Conservation (phyloP, 2,329 filamentous ascomycete genomes). For the Trichophaea hybrida region DNA sequence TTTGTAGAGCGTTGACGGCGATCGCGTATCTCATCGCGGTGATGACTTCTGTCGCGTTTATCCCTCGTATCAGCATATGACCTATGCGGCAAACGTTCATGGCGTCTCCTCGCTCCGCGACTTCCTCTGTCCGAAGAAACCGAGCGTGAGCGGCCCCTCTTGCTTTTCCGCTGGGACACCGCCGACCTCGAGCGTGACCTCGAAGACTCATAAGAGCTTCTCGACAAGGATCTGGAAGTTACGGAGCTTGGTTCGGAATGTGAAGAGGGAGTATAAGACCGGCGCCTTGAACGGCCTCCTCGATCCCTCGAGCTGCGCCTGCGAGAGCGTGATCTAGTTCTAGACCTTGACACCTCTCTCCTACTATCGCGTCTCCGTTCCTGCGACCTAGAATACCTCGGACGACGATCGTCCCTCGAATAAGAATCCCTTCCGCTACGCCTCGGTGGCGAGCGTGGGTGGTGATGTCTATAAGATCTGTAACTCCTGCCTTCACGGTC, state of each 20-base stretch:
- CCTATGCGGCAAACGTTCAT: background rate
- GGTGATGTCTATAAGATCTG: conserved; percentile 17
- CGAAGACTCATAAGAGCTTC: conserved; percentile 26
- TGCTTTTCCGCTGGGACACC: conserved; percentile 25
- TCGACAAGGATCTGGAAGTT: conserved; percentile 29
- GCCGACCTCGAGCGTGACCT: conserved; percentile 20
- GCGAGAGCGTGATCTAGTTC: conserved; percentile 28
- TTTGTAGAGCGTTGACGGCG: background rate
- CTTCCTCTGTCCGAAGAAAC: conserved; percentile 22
- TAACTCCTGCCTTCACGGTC: conserved; percentile 30
- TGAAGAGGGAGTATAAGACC: conserved; percentile 8
- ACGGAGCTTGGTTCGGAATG: conserved; percentile 7
- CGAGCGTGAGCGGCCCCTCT: conserved; percentile 20
- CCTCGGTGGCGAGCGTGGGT: conserved; percentile 17
- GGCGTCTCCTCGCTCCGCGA: background rate
- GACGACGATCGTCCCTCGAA: conserved; percentile 10
- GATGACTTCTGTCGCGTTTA: background rate
- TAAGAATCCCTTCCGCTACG: conserved; percentile 6
- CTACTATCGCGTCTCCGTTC: background rate
- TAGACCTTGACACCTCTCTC: conserved; percentile 6
- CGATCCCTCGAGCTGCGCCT: conserved; percentile 10
- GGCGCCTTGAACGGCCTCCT: conserved; percentile 6
- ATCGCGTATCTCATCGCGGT: background rate
- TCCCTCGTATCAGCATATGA: conserved; percentile 3
- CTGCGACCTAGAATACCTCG: conserved; percentile 13